A percentile compares a stretch with the other conserved stretches of the same genome.
Evolutionary conservation across 352 stramenopile species (phyloP).

Genomic region (Globisporangium yorkense): DNA sequence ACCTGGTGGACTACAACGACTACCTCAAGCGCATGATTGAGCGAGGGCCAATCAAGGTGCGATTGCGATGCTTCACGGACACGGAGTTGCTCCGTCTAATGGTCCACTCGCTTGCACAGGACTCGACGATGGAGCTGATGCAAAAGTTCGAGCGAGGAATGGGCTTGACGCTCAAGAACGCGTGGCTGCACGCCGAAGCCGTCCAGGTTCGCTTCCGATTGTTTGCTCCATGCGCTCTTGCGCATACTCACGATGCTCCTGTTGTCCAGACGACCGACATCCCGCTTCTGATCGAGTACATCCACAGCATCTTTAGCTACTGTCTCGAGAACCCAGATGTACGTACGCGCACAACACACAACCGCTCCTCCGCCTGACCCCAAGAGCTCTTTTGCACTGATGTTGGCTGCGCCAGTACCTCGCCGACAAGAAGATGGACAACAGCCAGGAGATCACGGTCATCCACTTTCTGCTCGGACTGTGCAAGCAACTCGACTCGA

Average conservation of each 20-base stretch:
- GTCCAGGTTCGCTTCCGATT: conserved; percentile 39
- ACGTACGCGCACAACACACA: conserved; percentile 7
- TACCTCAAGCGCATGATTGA: conserved; percentile 66
- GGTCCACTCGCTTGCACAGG: conserved; percentile 15
- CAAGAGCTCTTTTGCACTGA: background rate
- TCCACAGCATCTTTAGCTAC: conserved; percentile 79
- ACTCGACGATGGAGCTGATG: conserved; percentile 58
- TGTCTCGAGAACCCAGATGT: conserved; percentile 66
- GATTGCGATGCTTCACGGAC: background rate
- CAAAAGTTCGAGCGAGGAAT: conserved; percentile 88
- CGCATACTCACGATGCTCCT: background rate
- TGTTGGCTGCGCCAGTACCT: conserved; percentile 38
- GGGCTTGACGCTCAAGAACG: conserved; percentile 85
- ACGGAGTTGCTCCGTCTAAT: background rate
- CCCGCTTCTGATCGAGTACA: conserved; percentile 85
- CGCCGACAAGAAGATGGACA: conserved; percentile 61
- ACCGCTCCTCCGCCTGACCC: background rate
- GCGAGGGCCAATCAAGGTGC: conserved; percentile 59
- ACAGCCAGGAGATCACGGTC: conserved; percentile 82
- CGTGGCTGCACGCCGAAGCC: conserved; percentile 86
- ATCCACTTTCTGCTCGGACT: conserved; percentile 84
- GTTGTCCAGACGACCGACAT: conserved; percentile 78
- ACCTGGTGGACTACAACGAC: conserved; percentile 78
- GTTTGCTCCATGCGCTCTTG: background rate
- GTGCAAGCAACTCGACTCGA: conserved; percentile 77